phyloP scores from a whole-genome alignment of 805 yeast species.

The Jamesozyma hellenica region DNA sequence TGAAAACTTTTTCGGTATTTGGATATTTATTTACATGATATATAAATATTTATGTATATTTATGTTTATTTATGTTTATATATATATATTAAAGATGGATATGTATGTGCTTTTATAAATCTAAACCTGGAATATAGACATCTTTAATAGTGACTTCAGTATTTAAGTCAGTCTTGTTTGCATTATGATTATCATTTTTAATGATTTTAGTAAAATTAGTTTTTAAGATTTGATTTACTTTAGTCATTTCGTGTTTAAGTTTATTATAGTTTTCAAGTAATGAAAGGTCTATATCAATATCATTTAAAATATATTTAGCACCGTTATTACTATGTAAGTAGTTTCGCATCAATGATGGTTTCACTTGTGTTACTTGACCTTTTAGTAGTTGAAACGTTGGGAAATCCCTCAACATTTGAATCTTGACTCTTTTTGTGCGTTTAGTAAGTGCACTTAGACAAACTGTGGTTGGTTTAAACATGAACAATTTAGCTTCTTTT shows the following conservation, averaged over 20 bases:
- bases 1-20: too few relatives aligned
- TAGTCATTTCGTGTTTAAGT: conserved; percentile 1
- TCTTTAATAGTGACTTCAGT: conserved; percentile 18
- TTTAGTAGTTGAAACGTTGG: conserved; percentile 46
- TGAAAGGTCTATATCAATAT: conserved; percentile 11
- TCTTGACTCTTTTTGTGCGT: conserved; percentile 47
- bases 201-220: background rate
- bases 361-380: conserved; percentile 68
- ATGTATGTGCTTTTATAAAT: conserved; percentile 6
- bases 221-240: background rate
- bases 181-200: background rate
- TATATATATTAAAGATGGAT: too few relatives aligned
- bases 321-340: conserved; percentile 59
- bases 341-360: conserved; percentile 77
- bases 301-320: conserved; percentile 53
- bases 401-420: conserved; percentile 66
- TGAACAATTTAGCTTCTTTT: too few relatives aligned
- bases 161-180: conserved; percentile 7
- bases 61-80: too few relatives aligned
- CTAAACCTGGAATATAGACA: conserved; percentile 24
- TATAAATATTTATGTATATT: too few relatives aligned
- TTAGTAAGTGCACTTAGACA: conserved; percentile 40
- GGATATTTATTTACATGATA: too few relatives aligned
- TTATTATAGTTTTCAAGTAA: conserved; percentile 8
- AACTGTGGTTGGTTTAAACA: conserved; percentile 27